phyloP scores from a whole-genome alignment of 306 rosid species.

The Fragaria nilgerrensis region DNA sequence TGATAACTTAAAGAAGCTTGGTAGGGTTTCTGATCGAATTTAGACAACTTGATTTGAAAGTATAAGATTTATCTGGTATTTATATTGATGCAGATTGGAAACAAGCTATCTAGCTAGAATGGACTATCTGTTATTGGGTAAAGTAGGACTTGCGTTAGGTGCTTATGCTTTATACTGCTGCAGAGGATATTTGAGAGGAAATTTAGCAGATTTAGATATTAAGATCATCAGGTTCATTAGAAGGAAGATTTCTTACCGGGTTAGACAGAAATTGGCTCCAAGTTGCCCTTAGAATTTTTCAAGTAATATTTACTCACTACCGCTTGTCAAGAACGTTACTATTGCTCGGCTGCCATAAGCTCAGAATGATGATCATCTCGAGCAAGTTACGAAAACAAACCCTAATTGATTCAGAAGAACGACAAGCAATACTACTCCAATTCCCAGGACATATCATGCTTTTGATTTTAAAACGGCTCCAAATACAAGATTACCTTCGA shows the following conservation, averaged over 20 bases:
- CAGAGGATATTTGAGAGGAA: neutral
- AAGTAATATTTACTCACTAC: neutral
- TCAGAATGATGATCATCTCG: neutral
- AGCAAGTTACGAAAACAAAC: neutral
- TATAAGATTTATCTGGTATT: too few species aligned
- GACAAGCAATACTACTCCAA: neutral
- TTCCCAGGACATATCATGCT: neutral
- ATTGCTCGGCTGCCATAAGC: neutral
- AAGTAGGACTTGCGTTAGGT: neutral
- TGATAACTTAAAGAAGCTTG: neutral
- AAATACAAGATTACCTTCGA: neutral
- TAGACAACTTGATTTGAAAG: neutral
- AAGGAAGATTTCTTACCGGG: neutral
- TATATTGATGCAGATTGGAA: neutral
- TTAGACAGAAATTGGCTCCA: neutral
- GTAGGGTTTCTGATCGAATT: neutral
- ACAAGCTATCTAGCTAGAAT: neutral
- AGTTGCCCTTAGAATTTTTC: neutral
- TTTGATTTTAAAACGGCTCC: neutral
- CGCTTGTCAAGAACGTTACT: neutral
- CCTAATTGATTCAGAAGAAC: neutral
- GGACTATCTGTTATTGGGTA: neutral
- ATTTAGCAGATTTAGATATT: too few species aligned
- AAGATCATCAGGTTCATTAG: neutral
- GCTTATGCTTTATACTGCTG: neutral